Evolutionary conservation across 306 rosid species (phyloP), one percentile per base, ranked within the genome.

Genomic region (Ziziphus jujuba): DNA sequence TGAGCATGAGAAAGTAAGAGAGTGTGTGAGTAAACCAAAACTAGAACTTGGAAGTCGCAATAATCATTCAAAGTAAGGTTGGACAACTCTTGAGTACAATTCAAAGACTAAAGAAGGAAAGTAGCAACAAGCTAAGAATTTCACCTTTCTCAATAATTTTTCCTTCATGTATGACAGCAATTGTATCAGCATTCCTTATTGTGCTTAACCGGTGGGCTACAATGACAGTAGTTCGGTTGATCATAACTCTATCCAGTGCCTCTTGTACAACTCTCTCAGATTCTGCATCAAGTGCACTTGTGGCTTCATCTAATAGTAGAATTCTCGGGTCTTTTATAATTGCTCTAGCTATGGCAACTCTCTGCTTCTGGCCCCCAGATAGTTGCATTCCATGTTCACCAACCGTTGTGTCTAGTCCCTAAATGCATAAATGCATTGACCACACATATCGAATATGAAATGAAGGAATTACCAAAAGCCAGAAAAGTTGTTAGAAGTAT

Each of bases 351-450:
- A 83, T 83, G 11, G 87, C 87, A 55, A 83, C 49, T 80, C 89
- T 72, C 47, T 84, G 89, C 82, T 81, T 84, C 44, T 84, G 89
- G 24, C 89, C 89, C 8, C 89, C 87, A 3, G 92, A 91, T n/a
- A 91, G 80, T 58, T 88, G 97, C 66, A 83, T 77, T 77, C 92
- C 97, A 61, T 86, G 89, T 64, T 84, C 92, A 0, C 97, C 97
- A 35, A 86, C 97, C 86, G 84, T 75, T 0, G 96, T 88, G 58
- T 86, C 87, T 3, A 91, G 70, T 31, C 89, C 89, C 89, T 84
- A 43, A 31, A 66, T 15, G 3, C 35, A 51, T 17, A 11, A 43
- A 15, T 21, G 15, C 5, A 31, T 65, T 63, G 33, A 20, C 35
- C 35, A 20, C 14, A 20, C 33, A n/a, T 20, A 12, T 54, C 15